A percentile compares a stretch with the other conserved stretches of the same genome.
Conservation (phyloP, 441 rosid genomes). For the Mallotus repandus region DNA sequence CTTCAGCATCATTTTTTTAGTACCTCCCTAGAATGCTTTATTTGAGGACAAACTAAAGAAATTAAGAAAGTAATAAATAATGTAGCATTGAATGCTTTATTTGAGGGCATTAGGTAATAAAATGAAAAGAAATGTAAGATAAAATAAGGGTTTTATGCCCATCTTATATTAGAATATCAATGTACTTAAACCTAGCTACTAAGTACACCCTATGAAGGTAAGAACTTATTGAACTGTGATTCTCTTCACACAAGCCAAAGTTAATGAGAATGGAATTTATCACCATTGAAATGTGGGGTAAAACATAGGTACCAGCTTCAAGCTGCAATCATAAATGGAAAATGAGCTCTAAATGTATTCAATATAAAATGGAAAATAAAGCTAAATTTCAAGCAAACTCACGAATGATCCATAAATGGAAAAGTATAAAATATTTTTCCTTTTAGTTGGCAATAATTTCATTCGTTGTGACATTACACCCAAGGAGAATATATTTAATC, state of each 20-base stretch:
- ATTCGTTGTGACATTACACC: conserved; percentile 54
- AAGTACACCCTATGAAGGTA: too few species aligned
- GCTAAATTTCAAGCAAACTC: conserved; percentile 33
- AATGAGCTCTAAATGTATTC: conserved; percentile 20
- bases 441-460: conserved; percentile 83
- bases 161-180: not conserved
- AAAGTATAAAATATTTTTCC: conserved; percentile 68
- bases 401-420: conserved; percentile 80
- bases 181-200: not conserved
- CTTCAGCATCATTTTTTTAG: conserved; percentile 77
- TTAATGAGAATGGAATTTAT: conserved; percentile 71
- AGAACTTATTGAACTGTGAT: conserved; percentile 88
- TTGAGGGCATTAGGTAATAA: not conserved
- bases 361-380: conserved; percentile 16
- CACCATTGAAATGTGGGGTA: conserved; percentile 74
- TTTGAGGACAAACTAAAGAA: not conserved
- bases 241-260: conserved; percentile 82
- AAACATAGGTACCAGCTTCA: conserved; percentile 77
- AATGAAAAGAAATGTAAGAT: not conserved
- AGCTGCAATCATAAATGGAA: conserved; percentile 45
- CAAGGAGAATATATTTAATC: not conserved
- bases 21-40: conserved; percentile 68
- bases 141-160: too few species aligned
- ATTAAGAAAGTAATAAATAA: not conserved
- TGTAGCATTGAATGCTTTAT: not conserved